Conservation (phyloP, 2,329 filamentous ascomycete species). For the Talaromyces sp. region DNA sequence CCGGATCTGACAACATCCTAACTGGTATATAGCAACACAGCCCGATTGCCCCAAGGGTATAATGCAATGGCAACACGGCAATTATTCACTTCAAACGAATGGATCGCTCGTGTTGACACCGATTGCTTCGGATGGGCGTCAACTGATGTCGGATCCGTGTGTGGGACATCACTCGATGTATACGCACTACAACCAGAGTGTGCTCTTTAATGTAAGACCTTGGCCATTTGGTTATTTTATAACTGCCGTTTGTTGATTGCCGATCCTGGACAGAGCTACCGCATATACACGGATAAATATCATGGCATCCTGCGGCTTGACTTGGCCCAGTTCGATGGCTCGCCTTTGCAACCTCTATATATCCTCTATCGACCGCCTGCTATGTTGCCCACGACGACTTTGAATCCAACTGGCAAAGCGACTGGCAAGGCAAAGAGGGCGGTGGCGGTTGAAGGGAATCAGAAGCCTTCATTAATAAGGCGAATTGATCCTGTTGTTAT, state of each 20-base stretch:
- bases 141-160: conserved; percentile 63
- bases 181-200: conserved; percentile 62
- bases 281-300: conserved; percentile 53
- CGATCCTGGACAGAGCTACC: conserved; percentile 31
- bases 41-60: conserved; percentile 60
- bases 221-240: not conserved
- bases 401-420: conserved; percentile 51
- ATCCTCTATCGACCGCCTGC: conserved; percentile 57
- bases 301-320: conserved; percentile 59
- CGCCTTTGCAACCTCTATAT: conserved; percentile 64
- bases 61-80: conserved; percentile 70
- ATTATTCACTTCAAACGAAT: conserved; percentile 51
- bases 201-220: conserved; percentile 54
- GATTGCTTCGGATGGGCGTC: conserved; percentile 61
- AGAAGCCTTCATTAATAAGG: conserved; percentile 24
- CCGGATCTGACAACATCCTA: conserved; percentile 12
- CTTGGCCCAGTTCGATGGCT: conserved; percentile 59
- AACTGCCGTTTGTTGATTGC: not conserved
- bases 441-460: conserved; percentile 19
- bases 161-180: conserved; percentile 51
- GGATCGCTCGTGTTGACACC: conserved; percentile 57
- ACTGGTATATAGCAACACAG: conserved; percentile 44
- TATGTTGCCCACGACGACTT: conserved; percentile 64
- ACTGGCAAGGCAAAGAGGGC: conserved; percentile 35
- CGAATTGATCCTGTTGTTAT: conserved; percentile 34